Evolutionary conservation across 768 basidiomycete species (phyloP), one percentile per base, ranked within the genome.

Genomic region (Kockovaella imperatae): DNA sequence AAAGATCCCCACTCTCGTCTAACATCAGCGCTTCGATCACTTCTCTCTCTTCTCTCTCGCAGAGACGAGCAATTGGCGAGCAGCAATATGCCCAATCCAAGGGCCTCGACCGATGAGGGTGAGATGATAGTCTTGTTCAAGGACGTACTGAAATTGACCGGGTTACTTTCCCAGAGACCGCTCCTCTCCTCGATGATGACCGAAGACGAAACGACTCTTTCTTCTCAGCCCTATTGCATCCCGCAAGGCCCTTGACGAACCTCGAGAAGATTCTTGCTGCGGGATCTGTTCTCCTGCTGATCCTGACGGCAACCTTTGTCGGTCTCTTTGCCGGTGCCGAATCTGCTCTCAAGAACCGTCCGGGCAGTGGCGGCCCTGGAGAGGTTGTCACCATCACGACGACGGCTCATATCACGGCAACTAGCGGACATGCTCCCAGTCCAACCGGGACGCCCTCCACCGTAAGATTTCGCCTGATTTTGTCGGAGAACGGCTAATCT

Each of bases 291-390:
- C 70, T 85, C 23, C 77, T 99, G 39, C 76, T 97, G 13, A 77
- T 96, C 38, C 76, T 88, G 40, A 82, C 80, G 56, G 84, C 86
- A 5, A 77, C 87, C n/a, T 91, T 93, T 71, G 83, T 91, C 52
- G 93, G 93, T 8, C 75, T 99, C 4, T 96, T 90, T 69, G 84
- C 88, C 26, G 95, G 95, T 8, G 83, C 83, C 1, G 81, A 87
- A 67, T 83, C 86, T 63, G 82, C 80, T 52, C 76, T 89, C 44
- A 79, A 79, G 35, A 48, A 36, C 7, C 21, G 41, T 21, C 38
- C 49, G 26, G 47, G 39, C 11, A 47, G 51, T 3, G 24, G 21
- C 6, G 13, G 13, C 23, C 24, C 40, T 11, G 23, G 42, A 26
- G 35, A 28, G 14, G 46, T 42, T 35, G 44, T 47, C 35, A 44